A percentile compares a stretch with the other conserved stretches of the same genome.
Conservation (phyloP, 2,329 filamentous ascomycete genomes). For the Macrophomina phaseolina region DNA sequence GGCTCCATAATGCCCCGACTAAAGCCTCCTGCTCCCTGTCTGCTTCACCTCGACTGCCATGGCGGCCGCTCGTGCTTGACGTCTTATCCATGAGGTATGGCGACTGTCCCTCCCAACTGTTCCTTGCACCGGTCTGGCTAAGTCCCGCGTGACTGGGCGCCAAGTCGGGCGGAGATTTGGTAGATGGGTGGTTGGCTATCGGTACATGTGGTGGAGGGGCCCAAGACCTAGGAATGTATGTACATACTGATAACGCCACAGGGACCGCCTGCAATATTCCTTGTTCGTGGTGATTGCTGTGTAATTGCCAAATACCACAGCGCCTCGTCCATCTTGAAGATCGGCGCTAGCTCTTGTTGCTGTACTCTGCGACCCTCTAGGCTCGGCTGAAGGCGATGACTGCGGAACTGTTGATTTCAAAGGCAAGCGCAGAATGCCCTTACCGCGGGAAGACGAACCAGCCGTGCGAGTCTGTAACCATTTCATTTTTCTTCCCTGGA, state of each 20-base stretch:
- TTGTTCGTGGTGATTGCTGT: not conserved
- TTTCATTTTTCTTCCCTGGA: too few species aligned
- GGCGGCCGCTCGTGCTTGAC: not conserved
- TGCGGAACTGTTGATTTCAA: too few species aligned
- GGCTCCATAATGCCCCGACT: not conserved
- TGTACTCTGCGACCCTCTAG: not conserved
- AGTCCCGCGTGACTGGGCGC: slow-evolving; percentile 7
- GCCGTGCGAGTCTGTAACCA: too few species aligned
- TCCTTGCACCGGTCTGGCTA: not conserved
- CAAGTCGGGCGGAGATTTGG: slow-evolving; percentile 10
- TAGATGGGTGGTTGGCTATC: not conserved
- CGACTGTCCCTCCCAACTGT: not conserved
- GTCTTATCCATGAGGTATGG: slow-evolving; percentile 15
- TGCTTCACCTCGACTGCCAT: not conserved
- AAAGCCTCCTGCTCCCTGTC: slow-evolving; percentile 2
- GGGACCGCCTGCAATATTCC: not conserved
- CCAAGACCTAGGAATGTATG: not conserved
- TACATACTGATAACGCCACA: slow-evolving; percentile 4
- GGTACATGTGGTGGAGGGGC: not conserved
- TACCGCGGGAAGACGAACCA: too few species aligned
- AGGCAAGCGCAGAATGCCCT: too few species aligned
- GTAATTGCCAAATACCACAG: not conserved
- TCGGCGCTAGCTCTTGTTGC: not conserved
- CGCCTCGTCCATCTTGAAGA: not conserved
- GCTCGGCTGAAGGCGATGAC: too few species aligned